A percentile compares a stretch with the other conserved stretches of the same genome.
Conservation (phyloP, 129 eudicot genomes). For the Tagetes erecta region DNA sequence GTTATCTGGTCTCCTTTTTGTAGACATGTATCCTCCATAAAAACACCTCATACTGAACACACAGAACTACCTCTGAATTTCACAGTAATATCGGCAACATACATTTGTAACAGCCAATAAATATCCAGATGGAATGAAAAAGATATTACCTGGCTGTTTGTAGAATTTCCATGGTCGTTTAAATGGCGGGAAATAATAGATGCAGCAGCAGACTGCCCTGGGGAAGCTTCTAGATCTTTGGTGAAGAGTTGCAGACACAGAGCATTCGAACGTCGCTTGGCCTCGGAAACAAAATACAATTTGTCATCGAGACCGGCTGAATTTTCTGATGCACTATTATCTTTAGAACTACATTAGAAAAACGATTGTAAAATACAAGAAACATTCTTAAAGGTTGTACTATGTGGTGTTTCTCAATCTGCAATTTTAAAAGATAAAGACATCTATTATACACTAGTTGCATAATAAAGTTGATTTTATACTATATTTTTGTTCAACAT, state of each 20-base stretch:
- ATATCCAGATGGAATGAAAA: slow-evolving; percentile 3
- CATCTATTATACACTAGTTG: slow-evolving; percentile 19
- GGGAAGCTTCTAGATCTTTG: slow-evolving; percentile 77
- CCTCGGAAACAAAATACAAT: slow-evolving; percentile 73
- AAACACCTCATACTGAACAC: background rate
- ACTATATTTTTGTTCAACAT: slow-evolving; percentile 3
- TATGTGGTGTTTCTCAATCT: slow-evolving; percentile 22
- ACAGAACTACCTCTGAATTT: background rate
- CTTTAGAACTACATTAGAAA: slow-evolving; percentile 45
- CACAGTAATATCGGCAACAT: slow-evolving; percentile 8
- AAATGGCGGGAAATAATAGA: slow-evolving; percentile 77
- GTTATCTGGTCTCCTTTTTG: background rate
- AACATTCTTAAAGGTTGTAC: slow-evolving; percentile 20
- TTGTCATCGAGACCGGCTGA: slow-evolving; percentile 69
- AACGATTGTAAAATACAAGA: slow-evolving; percentile 22
- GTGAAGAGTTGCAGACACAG: slow-evolving; percentile 79
- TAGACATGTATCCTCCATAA: background rate
- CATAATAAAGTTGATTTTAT: background rate
- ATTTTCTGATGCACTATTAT: slow-evolving; percentile 57
- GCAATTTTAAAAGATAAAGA: slow-evolving; percentile 8
- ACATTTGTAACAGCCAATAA: slow-evolving; percentile 2
- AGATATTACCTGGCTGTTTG: slow-evolving; percentile 37
- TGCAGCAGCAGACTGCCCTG: slow-evolving; percentile 89
- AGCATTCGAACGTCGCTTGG: slow-evolving; percentile 82
- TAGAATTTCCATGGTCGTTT: slow-evolving; percentile 55